A percentile compares a stretch with the other conserved stretches of the same genome.
Conservation (phyloP, 768 basidiomycete genomes). For the Tulasnella sp. region DNA sequence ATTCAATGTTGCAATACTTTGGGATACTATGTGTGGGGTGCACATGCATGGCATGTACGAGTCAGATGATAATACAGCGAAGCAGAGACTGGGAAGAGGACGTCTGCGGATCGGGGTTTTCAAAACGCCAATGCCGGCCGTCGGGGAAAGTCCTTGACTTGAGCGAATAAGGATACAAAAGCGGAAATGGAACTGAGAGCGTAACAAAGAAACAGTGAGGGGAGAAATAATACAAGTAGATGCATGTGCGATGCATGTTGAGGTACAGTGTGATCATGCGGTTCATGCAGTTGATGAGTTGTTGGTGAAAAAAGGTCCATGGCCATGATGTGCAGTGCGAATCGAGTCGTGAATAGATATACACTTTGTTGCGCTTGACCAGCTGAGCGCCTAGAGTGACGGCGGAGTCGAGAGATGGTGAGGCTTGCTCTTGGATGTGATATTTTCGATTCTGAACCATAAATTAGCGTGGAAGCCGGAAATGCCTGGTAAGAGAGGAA, state of each 20-base stretch:
- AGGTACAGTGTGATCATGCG: neutral
- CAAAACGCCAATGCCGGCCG: neutral
- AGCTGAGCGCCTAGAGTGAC: too few species aligned
- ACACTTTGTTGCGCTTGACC: too few species aligned
- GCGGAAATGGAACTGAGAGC: neutral
- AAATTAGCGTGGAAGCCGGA: neutral
- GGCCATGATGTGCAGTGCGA: too few species aligned
- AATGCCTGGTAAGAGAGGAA: neutral
- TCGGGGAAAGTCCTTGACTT: neutral
- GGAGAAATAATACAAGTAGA: too few species aligned
- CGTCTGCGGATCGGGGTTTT: too few species aligned
- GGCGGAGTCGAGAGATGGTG: too few species aligned
- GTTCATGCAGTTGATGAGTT: too few species aligned
- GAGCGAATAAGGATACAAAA: neutral
- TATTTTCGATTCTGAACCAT: neutral
- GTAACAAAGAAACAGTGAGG: neutral
- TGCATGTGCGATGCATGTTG: too few species aligned
- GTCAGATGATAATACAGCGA: neutral
- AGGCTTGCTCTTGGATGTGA: too few species aligned
- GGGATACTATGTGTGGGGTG: neutral
- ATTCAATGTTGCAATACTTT: neutral
- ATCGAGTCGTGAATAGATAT: too few species aligned
- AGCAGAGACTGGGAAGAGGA: too few species aligned
- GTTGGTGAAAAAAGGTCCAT: neutral
- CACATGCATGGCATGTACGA: too few species aligned